Percentiles rank a stretch among this genome's conserved stretches.
Conservation (phyloP, 2,329 filamentous ascomycete species). For the Trichoderma lentiforme region DNA sequence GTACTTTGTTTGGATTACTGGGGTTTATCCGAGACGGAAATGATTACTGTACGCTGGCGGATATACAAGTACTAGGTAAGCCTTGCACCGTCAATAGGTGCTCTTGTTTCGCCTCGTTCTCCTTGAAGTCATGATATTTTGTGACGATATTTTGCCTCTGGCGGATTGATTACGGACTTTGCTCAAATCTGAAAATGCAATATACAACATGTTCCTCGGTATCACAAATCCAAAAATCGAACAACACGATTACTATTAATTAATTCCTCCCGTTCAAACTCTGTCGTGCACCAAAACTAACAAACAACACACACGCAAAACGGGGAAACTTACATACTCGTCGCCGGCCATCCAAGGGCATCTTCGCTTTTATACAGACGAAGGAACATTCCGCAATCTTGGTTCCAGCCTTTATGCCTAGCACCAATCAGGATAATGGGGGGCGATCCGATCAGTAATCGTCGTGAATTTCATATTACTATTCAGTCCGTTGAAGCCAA, state of each 20-base stretch:
- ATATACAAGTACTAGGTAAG: not conserved
- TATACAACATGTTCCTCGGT: not conserved
- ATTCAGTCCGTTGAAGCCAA: not conserved
- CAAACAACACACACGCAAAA: not conserved
- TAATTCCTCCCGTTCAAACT: not conserved
- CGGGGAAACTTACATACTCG: not conserved
- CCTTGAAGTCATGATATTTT: not conserved
- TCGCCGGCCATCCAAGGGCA: not conserved
- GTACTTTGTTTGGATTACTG: not conserved
- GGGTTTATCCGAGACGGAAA: not conserved
- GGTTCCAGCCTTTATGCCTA: not conserved
- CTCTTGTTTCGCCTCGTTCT: not conserved
- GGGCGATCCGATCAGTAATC: constrained; percentile 12
- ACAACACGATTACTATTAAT: not conserved
- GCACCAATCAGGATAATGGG: not conserved
- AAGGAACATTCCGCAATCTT: not conserved
- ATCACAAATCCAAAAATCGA: not conserved
- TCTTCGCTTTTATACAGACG: not conserved
- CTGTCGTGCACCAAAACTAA: not conserved
- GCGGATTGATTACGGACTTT: not conserved
- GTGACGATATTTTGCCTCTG: not conserved
- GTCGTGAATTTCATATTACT: not conserved
- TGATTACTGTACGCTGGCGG: not conserved
- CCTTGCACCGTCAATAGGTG: not conserved
- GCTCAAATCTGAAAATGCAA: not conserved